phyloP scores from a whole-genome alignment of 2,329 filamentous ascomycete species.

The Nemania diffusa region DNA sequence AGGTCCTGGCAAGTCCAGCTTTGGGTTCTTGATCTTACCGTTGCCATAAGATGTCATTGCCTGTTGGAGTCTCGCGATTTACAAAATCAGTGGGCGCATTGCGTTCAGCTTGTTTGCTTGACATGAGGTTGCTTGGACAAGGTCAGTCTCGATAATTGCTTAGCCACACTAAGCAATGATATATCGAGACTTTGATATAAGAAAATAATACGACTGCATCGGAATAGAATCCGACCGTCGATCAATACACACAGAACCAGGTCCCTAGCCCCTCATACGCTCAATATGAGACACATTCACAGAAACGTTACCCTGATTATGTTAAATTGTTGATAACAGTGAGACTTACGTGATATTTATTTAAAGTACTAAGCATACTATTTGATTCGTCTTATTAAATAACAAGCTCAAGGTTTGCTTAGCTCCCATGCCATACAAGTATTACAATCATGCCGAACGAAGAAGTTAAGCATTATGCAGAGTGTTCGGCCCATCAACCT shows the following conservation, averaged over 20 bases:
- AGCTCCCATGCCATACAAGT: too few relatives aligned
- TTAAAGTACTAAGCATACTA: too few relatives aligned
- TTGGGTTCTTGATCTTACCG: conserved; percentile 31
- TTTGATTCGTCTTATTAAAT: too few relatives aligned
- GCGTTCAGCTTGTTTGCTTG: conserved; percentile 17
- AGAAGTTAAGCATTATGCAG: too few relatives aligned
- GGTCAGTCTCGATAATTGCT: conserved; percentile 15
- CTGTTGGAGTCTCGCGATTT: conserved; percentile 31
- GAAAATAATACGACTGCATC: conserved; percentile 11
- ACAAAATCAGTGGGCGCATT: conserved; percentile 21
- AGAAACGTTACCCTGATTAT: background rate
- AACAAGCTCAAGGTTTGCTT: too few relatives aligned
- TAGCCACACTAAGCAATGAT: conserved; percentile 12
- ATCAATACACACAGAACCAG: conserved; percentile 14
- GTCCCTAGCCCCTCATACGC: background rate
- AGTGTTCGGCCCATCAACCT: too few relatives aligned
- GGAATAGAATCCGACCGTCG: background rate
- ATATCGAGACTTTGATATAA: background rate
- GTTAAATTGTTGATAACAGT: background rate
- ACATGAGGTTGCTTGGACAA: conserved; percentile 32
- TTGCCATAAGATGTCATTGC: conserved; percentile 32
- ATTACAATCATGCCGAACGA: too few relatives aligned
- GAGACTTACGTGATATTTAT: background rate
- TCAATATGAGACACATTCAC: conserved; percentile 7
- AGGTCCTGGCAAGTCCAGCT: conserved; percentile 29